Conservation (phyloP, 352 stramenopile genomes). For the Phytopythium sindhum region DNA sequence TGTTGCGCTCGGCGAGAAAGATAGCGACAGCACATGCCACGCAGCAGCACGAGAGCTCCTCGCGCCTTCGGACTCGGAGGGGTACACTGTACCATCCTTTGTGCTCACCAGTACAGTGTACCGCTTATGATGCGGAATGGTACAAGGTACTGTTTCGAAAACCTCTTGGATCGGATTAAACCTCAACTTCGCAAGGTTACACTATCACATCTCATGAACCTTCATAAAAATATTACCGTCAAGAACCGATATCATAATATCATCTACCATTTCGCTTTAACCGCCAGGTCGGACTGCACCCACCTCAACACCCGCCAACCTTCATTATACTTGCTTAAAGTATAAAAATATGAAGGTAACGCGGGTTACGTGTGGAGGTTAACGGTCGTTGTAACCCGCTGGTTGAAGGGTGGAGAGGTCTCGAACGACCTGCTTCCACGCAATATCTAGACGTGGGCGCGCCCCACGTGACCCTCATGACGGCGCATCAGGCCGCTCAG, state of each 20-base stretch:
- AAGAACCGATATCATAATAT: not conserved
- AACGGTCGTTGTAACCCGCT: not conserved
- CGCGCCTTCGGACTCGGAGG: no score
- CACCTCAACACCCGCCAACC: not conserved
- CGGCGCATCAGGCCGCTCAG: no score
- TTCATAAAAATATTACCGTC: not conserved
- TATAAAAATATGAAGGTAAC: not conserved
- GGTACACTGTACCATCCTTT: not conserved
- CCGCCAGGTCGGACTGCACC: not conserved
- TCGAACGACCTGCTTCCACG: not conserved
- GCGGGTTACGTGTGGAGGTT: not conserved
- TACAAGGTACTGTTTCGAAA: not conserved
- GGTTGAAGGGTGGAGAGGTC: not conserved
- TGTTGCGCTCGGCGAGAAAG: conserved; percentile 3
- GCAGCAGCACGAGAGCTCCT: conserved; percentile 4
- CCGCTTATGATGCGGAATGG: not conserved
- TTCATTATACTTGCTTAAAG: not conserved
- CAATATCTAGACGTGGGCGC: not conserved
- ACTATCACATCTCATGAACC: not conserved
- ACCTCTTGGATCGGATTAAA: not conserved
- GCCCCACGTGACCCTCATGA: not conserved
- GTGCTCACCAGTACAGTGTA: not conserved
- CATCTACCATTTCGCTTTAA: not conserved
- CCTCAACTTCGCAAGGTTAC: not conserved
- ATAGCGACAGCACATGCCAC: conserved; percentile 3